Conservation (phyloP, 139 green algal genomes). For the Tetratostichococcus sp. region DNA sequence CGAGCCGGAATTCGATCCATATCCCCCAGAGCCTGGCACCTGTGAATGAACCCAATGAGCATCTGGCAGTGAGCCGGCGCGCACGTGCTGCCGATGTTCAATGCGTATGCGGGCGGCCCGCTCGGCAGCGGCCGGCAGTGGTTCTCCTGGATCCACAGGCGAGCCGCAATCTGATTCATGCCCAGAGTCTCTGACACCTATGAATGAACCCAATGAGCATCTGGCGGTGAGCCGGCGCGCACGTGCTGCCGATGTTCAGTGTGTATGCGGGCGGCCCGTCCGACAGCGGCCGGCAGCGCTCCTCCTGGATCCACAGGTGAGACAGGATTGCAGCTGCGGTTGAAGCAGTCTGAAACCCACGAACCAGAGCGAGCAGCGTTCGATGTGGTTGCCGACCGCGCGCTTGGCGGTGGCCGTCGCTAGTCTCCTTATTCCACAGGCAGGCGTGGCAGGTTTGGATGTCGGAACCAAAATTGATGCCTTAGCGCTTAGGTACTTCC, state of each 20-base stretch:
- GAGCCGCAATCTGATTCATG: not conserved
- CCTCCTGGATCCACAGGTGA: conserved; percentile 80
- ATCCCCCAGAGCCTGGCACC: too few relatives aligned
- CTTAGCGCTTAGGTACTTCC: too few relatives aligned
- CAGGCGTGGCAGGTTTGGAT: too few relatives aligned
- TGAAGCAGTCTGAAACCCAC: conserved; percentile 87
- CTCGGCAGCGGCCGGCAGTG: conserved; percentile 80
- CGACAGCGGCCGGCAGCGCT: conserved; percentile 80
- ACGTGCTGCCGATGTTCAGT: conserved; percentile 94
- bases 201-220: too few relatives aligned
- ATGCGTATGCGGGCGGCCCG: conserved; percentile 84
- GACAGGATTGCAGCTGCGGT: conserved; percentile 69
- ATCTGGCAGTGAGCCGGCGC: too few relatives aligned
- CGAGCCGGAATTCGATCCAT: not conserved
- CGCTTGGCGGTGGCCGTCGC: conserved; percentile 73
- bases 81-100: conserved; percentile 90
- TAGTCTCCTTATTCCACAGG: conserved; percentile 88
- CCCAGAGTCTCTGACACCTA: too few relatives aligned
- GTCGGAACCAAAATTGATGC: too few relatives aligned
- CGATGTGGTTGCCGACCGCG: conserved; percentile 84
- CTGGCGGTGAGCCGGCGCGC: too few relatives aligned
- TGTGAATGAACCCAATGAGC: too few relatives aligned
- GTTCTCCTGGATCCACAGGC: conserved; percentile 85
- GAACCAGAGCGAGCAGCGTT: conserved; percentile 51
- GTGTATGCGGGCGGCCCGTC: conserved; percentile 85